Percentiles rank a stretch among this genome's conserved stretches.
phyloP scores from a whole-genome alignment of 2,329 filamentous ascomycete genomes.

The Bipolaris bicolor region DNA sequence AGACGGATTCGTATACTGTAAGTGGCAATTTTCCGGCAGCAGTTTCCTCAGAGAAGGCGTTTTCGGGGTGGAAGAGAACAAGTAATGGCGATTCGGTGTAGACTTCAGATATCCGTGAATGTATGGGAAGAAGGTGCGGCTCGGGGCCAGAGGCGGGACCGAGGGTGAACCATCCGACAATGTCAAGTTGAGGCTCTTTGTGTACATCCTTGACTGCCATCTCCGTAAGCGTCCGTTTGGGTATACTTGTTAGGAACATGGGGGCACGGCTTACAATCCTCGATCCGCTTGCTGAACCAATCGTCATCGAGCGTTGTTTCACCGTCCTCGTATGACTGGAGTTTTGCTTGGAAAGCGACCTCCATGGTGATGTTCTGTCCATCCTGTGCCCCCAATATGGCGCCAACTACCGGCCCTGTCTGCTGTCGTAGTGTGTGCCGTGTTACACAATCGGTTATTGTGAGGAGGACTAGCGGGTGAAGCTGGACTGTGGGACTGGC shows the following conservation, averaged over 20 bases:
- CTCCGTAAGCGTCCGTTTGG: slow-evolving; percentile 10
- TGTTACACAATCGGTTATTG: slow-evolving; percentile 95
- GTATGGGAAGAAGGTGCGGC: slow-evolving; percentile 70
- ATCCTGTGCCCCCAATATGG: slow-evolving; percentile 88
- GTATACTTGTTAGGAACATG: neutral
- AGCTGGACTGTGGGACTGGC: slow-evolving; percentile 80
- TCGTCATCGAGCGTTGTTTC: slow-evolving; percentile 67
- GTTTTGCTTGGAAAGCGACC: slow-evolving; percentile 84
- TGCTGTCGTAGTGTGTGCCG: slow-evolving; percentile 82
- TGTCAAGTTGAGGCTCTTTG: slow-evolving; percentile 75
- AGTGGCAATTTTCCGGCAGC: slow-evolving; percentile 83
- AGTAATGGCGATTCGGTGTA: slow-evolving; percentile 89
- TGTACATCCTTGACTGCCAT: slow-evolving; percentile 82
- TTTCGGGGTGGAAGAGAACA: slow-evolving; percentile 80
- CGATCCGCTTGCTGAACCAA: slow-evolving; percentile 79
- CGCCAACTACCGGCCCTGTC: slow-evolving; percentile 78
- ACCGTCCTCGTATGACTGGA: slow-evolving; percentile 54
- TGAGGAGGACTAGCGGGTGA: slow-evolving; percentile 93
- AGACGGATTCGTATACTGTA: slow-evolving; percentile 85
- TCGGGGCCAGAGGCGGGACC: slow-evolving; percentile 75
- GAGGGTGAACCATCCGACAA: slow-evolving; percentile 92
- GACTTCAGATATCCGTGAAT: slow-evolving; percentile 74
- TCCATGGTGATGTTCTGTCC: slow-evolving; percentile 90
- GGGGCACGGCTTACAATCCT: slow-evolving; percentile 72
- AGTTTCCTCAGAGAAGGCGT: slow-evolving; percentile 57